Evolutionary conservation across 2,329 filamentous ascomycete species (phyloP), one percentile per base, ranked within the genome.

Genomic region (Graphilbum ipis-grandicollis): DNA sequence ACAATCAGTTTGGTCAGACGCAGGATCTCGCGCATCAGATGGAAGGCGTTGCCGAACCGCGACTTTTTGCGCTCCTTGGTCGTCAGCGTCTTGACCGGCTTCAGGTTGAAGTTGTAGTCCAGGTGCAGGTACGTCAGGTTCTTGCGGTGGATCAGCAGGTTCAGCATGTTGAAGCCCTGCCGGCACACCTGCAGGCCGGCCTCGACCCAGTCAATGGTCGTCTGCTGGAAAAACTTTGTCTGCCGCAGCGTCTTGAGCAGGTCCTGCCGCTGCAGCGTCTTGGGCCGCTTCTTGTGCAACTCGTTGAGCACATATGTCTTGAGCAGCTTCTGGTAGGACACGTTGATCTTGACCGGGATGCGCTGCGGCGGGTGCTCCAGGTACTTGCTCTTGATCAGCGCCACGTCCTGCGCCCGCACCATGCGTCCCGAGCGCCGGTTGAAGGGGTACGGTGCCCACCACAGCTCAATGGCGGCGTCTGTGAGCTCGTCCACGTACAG

Each of bases 61-160:
- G 88, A 96, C 71, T 98, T 98, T 66, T 98, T 98, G 48, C 90
- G 80, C 65, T 98, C 90, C 58, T 98, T 98, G 23, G 90, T 98
- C 0, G 90, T 98, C 47, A 98, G 59, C 0, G 90, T 98, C 66
- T 98, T 98, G 55, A 98, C 90, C 3, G 90, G 90, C 65, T 98
- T 98, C 56, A 98, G 53, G 57, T 98, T 98, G 66, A 98, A 98
- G 59, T 98, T 98, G 65, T 96, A 98, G 53, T 98, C 90, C 38
- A 98, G 75, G 66, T 98, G 92, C 39, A 98, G 70, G 52, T 98
- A 98, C 1, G 90, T 98, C 48, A 98, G 62, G 56, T 98, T 98
- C 67, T 98, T 98, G 50, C 90, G 79, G 54, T 98, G 90, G 47
- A 98, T 98, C 47, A 98, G 65, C 37, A 98, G 66, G 51, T 98